Conservation (phyloP, 2,329 filamentous ascomycete genomes). For the Phyllosticta capitalensis region DNA sequence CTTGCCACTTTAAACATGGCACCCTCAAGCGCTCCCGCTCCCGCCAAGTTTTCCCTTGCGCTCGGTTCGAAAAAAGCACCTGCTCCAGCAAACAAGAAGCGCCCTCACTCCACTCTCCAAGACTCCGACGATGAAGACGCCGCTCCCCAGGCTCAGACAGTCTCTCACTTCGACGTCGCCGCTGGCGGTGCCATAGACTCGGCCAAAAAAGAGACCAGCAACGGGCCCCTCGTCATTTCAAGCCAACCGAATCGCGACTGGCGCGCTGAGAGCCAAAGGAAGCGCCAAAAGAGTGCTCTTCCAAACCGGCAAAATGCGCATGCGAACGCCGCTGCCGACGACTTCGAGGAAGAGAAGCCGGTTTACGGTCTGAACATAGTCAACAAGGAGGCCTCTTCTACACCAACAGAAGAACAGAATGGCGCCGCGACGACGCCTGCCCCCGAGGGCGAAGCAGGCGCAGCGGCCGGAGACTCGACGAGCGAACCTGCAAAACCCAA, state of each 20-base stretch:
- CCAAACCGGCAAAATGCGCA: constrained; percentile 36
- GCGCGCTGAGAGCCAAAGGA: constrained; percentile 41
- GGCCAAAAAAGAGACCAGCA: constrained; percentile 23
- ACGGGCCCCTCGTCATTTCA: constrained; percentile 48
- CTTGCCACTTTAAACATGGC: background rate
- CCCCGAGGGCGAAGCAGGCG: constrained; percentile 9
- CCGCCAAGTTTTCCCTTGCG: constrained; percentile 7
- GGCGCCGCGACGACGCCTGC: constrained; percentile 16
- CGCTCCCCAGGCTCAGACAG: constrained; percentile 32
- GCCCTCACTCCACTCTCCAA: constrained; percentile 31
- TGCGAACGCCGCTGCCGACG: constrained; percentile 19
- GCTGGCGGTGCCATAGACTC: constrained; percentile 40
- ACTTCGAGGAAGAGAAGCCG: constrained; percentile 35
- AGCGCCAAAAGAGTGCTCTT: constrained; percentile 47
- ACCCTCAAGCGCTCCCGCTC: background rate
- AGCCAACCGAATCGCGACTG: constrained; percentile 53
- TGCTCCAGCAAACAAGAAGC: constrained; percentile 27
- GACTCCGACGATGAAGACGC: constrained; percentile 53
- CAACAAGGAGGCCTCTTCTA: constrained; percentile 19
- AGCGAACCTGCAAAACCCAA: constrained; percentile 35
- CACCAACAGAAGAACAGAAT: constrained; percentile 3
- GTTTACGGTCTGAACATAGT: constrained; percentile 46
- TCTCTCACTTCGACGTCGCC: constrained; percentile 45
- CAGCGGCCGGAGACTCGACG: constrained; percentile 20
- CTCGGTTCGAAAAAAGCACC: constrained; percentile 10